Base-by-base conservation (phyloP, 2,329 filamentous ascomycete species). In the Herpomyces periplanetae region DNA sequence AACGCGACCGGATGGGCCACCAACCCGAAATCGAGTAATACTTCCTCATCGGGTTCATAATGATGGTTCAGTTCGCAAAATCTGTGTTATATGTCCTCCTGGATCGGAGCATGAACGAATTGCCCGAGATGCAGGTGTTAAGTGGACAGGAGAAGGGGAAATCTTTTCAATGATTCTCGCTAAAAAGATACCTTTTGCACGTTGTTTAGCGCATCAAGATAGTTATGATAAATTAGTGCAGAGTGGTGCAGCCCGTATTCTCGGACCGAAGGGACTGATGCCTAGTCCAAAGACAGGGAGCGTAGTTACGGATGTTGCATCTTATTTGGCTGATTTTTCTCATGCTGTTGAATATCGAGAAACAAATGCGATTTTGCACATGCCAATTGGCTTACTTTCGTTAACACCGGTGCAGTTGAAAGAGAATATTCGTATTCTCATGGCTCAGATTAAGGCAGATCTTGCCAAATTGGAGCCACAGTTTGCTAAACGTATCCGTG, bases 181-280 rank as follows among this genome's bases (percentile, higher is more conserved):
- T 18, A 71, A 65, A 16, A 52, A 57, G 15, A 62, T 91, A 26
- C 53, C 68, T 11, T 96, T 91, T 35, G 80, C 91, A 36, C 51
- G 66, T 21, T 63, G 71, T 25, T 56, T 96, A 29, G 85, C 69
- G 41, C 73, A 88, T 38, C 47, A 50, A 19, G 56, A 66, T 29
- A 71, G 60, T 28, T 46, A 80, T 28, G 49, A 51, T 20, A 69
- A 64, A 22, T 44, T 96, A 31, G 63, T 61, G 35, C 73, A 80
- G 44, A 62, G 71, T 13, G 55, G 52, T 1, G 38, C 96, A 26
- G 75, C 64, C 26, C 52, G 61, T 27, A 50, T 87, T 16, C 46
- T 96, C 9, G 80, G 80, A 31, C 80, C 84, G 17, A 60, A 55
- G 38, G 73, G 73, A 2, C 40, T 96, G 32, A 91, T 96, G 80